Evolutionary conservation across 148 eudicot species (phyloP).

Genomic region (Vaccinium vitisidaea): DNA sequence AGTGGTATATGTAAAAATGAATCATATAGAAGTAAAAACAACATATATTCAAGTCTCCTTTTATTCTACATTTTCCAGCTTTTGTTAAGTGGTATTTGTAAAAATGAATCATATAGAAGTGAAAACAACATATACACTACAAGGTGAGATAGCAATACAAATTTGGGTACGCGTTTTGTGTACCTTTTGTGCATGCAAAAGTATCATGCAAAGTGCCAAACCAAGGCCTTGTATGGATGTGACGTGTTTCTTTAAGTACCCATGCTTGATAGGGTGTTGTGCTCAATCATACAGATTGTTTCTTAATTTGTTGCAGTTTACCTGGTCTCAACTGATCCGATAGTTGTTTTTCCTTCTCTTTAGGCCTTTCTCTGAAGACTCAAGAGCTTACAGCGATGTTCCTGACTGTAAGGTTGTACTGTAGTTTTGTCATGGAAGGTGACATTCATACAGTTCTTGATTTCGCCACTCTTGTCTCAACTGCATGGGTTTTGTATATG

Average conservation of each 20-base stretch:
- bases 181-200: neutral
- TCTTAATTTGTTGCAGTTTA: neutral
- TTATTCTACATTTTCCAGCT: neutral
- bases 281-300: neutral
- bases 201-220: neutral
- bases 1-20: neutral
- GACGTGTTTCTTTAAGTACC: neutral
- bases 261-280: neutral
- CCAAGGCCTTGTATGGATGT: neutral
- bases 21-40: neutral
- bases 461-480: conserved; percentile 49
- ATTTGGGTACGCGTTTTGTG: neutral
- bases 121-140: neutral
- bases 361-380: conserved; percentile 79
- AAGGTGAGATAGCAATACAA: neutral
- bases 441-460: conserved; percentile 72
- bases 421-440: conserved; percentile 45
- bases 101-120: neutral
- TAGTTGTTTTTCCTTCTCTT: neutral
- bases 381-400: conserved; percentile 88
- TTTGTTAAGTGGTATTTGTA: neutral
- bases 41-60: neutral
- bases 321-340: neutral
- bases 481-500: conserved; percentile 91
- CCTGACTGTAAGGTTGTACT: conserved; percentile 45